These are phyloP conservation scores for Fonsecaea nubica DNA, from an alignment of 2,329 filamentous ascomycete genomes.

Conservation along the genomic window DNA sequence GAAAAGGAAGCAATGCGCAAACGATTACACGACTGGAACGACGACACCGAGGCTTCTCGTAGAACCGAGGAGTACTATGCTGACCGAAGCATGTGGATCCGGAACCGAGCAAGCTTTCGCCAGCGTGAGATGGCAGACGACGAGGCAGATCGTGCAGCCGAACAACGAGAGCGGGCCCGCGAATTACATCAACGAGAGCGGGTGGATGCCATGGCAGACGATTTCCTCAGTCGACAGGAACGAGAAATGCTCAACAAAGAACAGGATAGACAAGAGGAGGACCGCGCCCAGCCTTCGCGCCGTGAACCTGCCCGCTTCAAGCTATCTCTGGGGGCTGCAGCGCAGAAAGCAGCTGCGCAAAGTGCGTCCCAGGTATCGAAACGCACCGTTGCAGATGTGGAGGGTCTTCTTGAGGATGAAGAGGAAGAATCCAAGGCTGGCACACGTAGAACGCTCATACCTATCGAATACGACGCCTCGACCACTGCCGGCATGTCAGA, in stretches of 20 bases:
- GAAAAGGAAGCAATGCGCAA: conserved; percentile 72
- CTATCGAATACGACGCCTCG: conserved; percentile 79
- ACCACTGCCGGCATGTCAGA: conserved; percentile 75
- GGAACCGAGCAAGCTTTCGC: conserved; percentile 76
- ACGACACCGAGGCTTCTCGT: conserved; percentile 77
- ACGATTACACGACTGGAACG: conserved; percentile 81
- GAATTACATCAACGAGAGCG: conserved; percentile 76
- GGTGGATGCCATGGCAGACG: conserved; percentile 83
- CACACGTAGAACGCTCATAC: conserved; percentile 76
- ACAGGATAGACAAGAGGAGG: conserved; percentile 34
- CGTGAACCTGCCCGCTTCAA: conserved; percentile 79
- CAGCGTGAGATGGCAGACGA: conserved; percentile 77
- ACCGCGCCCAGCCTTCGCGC: conserved; percentile 50
- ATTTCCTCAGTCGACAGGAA: conserved; percentile 80
- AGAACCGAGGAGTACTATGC: conserved; percentile 83
- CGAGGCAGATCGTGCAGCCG: conserved; percentile 78
- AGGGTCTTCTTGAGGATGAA: conserved; percentile 92
- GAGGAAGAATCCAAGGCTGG: conserved; percentile 72
- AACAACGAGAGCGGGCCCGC: conserved; percentile 75
- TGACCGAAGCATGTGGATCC: conserved; percentile 82
- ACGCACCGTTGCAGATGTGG: conserved; percentile 87
- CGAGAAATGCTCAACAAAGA: conserved; percentile 67
- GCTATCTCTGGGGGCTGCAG: conserved; percentile 86
- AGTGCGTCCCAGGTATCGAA: conserved; percentile 59
- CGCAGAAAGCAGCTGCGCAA: conserved; percentile 67